phyloP scores from a whole-genome alignment of 129 eudicot genomes.

The Glebionis coronaria region DNA sequence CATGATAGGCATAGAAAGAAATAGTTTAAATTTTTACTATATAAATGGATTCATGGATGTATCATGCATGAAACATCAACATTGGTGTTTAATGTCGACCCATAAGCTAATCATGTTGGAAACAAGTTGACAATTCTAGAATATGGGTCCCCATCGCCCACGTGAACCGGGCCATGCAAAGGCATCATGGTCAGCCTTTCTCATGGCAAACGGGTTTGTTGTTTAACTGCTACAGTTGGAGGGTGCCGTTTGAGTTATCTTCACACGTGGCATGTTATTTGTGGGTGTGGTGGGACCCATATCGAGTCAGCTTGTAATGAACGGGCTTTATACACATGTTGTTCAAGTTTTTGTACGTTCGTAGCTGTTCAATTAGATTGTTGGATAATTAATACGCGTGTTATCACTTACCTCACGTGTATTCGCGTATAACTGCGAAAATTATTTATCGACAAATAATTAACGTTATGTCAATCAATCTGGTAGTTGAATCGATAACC shows the following conservation, averaged over 20 bases:
- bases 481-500: no score
- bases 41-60: not conserved
- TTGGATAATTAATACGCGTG: no score
- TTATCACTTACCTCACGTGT: no score
- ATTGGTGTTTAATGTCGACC: conserved; percentile 15
- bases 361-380: no score
- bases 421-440: no score
- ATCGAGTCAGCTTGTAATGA: not conserved
- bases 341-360: no score
- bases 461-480: no score
- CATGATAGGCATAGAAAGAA: no score
- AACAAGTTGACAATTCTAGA: conserved; percentile 3
- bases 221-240: not conserved
- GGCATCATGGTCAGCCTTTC: conserved; percentile 5
- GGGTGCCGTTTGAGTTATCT: not conserved
- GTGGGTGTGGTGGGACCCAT: conserved; percentile 8
- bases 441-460: no score
- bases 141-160: conserved; percentile 14
- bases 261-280: conserved; percentile 8
- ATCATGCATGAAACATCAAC: conserved; percentile 9
- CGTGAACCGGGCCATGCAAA: conserved; percentile 4
- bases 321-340: not conserved
- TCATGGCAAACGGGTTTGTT: conserved; percentile 5
- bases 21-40: not conserved
- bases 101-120: conserved; percentile 9